Evolutionary conservation across 2,329 filamentous ascomycete species (phyloP).

Genomic region (Zelopaecilomyces penicillatus): DNA sequence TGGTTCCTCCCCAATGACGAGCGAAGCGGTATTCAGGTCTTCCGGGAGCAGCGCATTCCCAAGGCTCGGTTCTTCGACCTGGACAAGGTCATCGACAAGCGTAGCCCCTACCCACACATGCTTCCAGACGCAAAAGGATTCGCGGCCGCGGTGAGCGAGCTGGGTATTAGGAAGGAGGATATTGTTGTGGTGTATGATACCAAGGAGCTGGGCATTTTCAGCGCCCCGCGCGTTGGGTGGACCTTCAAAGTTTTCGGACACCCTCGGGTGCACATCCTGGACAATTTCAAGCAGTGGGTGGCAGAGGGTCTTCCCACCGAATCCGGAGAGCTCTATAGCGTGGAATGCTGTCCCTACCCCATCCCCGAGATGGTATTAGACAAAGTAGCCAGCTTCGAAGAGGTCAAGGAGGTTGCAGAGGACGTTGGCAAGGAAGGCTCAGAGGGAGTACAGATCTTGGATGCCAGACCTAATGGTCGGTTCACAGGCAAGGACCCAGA

Average conservation of each 20-base stretch:
- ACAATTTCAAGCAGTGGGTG: constrained; percentile 95
- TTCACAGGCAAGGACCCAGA: constrained; percentile 80
- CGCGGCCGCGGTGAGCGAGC: constrained; percentile 75
- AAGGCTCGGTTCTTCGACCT: constrained; percentile 93
- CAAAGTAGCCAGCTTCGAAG: constrained; percentile 72
- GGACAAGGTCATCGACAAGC: constrained; percentile 80
- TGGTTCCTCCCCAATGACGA: constrained; percentile 96
- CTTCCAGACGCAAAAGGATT: constrained; percentile 75
- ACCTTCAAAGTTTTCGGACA: constrained; percentile 88
- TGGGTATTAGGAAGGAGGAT: constrained; percentile 83
- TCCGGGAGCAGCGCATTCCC: constrained; percentile 75
- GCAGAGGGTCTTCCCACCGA: constrained; percentile 75
- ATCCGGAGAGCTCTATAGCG: constrained; percentile 62
- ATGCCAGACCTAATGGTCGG: constrained; percentile 71
- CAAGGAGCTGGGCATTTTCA: constrained; percentile 87
- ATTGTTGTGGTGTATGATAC: constrained; percentile 91
- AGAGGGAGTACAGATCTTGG: constrained; percentile 78
- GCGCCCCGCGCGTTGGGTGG: constrained; percentile 88
- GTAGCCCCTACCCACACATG: constrained; percentile 93
- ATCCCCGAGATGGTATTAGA: constrained; percentile 52
- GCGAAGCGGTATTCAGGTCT: constrained; percentile 72
- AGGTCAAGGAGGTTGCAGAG: constrained; percentile 67
- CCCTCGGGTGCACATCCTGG: constrained; percentile 75
- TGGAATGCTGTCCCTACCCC: constrained; percentile 56
- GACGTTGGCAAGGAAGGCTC: constrained; percentile 75